phyloP scores from a whole-genome alignment of 108 stramenopile species.

The Schizochytrium sp. region DNA sequence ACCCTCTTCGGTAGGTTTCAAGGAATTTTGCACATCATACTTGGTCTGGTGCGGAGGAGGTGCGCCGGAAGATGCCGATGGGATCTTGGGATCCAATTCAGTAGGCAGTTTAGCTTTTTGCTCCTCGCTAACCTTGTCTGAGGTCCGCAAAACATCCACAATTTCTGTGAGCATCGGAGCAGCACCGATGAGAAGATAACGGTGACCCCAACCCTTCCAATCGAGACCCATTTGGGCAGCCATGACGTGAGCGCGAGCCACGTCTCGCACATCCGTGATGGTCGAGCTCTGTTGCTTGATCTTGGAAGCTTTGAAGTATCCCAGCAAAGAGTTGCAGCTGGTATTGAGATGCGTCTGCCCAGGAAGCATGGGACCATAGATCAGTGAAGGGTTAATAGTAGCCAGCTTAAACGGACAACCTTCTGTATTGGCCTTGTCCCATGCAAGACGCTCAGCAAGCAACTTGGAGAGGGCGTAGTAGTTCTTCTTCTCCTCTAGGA shows the following conservation, averaged over 20 bases:
- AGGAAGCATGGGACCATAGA: slow-evolving; percentile 56
- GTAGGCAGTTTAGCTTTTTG: slow-evolving; percentile 22
- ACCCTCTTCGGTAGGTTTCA: neutral
- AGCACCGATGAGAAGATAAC: slow-evolving; percentile 48
- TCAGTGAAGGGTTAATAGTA: slow-evolving; percentile 27
- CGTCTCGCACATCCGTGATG: slow-evolving; percentile 56
- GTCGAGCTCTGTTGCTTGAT: neutral
- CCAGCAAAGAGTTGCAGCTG: neutral
- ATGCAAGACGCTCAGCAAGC: slow-evolving; percentile 19
- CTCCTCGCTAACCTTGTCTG: slow-evolving; percentile 16
- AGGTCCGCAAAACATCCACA: slow-evolving; percentile 39
- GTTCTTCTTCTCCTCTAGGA: slow-evolving; percentile 16
- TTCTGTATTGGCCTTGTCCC: slow-evolving; percentile 38
- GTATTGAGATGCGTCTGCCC: slow-evolving; percentile 59
- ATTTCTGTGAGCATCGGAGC: neutral
- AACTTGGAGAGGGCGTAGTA: slow-evolving; percentile 57
- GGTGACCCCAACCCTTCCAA: slow-evolving; percentile 55
- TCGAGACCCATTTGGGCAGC: slow-evolving; percentile 28
- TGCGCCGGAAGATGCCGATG: slow-evolving; percentile 11
- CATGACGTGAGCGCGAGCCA: slow-evolving; percentile 22
- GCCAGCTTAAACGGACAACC: neutral
- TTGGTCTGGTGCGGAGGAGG: slow-evolving; percentile 42
- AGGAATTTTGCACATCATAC: slow-evolving; percentile 1
- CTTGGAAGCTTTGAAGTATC: neutral
- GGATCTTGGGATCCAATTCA: neutral